Conservation (phyloP, 352 stramenopile genomes). For the Phytophthora europaea region DNA sequence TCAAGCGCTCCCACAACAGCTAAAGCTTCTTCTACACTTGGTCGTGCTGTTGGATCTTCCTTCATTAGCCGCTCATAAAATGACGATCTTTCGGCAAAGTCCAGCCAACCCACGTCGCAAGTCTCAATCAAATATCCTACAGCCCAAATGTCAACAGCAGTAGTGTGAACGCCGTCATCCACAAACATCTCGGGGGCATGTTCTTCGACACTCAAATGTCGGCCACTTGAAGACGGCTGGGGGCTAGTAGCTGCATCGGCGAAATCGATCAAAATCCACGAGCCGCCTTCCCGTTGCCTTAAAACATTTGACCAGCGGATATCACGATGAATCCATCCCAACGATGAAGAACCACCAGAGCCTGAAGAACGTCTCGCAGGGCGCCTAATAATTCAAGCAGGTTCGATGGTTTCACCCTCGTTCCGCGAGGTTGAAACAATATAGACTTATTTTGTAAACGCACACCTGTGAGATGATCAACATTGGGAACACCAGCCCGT, state of each 20-base stretch:
- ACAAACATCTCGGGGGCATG: slow-evolving; percentile 32
- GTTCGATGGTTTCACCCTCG: slow-evolving; percentile 7
- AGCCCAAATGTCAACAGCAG: slow-evolving; percentile 35
- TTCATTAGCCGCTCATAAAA: slow-evolving; percentile 10
- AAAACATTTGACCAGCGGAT: slow-evolving; percentile 26
- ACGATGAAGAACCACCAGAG: slow-evolving; percentile 17
- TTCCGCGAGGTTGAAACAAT: slow-evolving; percentile 24
- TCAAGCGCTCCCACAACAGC: background rate
- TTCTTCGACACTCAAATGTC: slow-evolving; percentile 26
- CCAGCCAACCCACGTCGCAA: slow-evolving; percentile 20
- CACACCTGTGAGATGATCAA: slow-evolving; percentile 16
- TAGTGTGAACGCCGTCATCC: slow-evolving; percentile 17
- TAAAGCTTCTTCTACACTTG: slow-evolving; percentile 28
- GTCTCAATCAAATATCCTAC: slow-evolving; percentile 33
- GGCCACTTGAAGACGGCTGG: slow-evolving; percentile 17
- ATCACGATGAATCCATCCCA: slow-evolving; percentile 29
- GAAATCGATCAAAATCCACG: slow-evolving; percentile 31
- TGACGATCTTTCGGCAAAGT: slow-evolving; percentile 11
- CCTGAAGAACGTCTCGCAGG: slow-evolving; percentile 24
- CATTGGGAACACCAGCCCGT: slow-evolving; percentile 19
- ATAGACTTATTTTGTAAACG: slow-evolving; percentile 2
- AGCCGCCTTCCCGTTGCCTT: background rate
- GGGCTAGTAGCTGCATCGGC: slow-evolving; percentile 13
- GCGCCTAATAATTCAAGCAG: slow-evolving; percentile 18
- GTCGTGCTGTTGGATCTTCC: slow-evolving; percentile 18